Evolutionary conservation across 768 basidiomycete genomes (phyloP).

Genomic region (Termitomyces sp.): DNA sequence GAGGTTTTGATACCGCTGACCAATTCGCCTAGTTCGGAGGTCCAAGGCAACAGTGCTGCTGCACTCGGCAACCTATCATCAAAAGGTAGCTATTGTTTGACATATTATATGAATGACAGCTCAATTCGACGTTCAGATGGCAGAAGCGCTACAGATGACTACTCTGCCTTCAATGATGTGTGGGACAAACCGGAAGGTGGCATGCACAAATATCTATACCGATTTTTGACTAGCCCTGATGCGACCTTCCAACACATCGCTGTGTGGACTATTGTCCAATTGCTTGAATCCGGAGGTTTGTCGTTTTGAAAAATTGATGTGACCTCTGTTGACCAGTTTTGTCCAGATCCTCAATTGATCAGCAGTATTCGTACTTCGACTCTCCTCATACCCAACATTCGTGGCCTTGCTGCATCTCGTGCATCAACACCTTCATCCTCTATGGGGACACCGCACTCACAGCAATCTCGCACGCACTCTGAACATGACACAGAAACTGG

Average conservation of each 20-base stretch:
- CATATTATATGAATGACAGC: not conserved
- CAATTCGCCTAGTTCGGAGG: constrained; percentile 93
- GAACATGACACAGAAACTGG: constrained; percentile 81
- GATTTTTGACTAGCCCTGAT: constrained; percentile 90
- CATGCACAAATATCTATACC: constrained; percentile 90
- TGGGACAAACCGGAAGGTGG: constrained; percentile 99
- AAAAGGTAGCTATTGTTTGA: constrained; percentile 55
- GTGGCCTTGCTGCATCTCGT: constrained; percentile 70
- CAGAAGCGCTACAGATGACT: constrained; percentile 76
- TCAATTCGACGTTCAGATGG: constrained; percentile 49
- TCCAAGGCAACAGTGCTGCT: constrained; percentile 97
- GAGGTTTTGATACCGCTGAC: constrained; percentile 97
- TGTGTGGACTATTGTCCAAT: constrained; percentile 98
- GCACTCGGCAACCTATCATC: constrained; percentile 97
- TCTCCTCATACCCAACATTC: constrained; percentile 81
- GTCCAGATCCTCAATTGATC: constrained; percentile 77
- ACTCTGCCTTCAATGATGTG: constrained; percentile 94
- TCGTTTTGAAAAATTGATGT: not conserved
- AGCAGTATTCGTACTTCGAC: constrained; percentile 85
- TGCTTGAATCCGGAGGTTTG: constrained; percentile 90
- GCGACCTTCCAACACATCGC: constrained; percentile 99
- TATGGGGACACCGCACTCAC: constrained; percentile 67
- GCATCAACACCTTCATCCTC: constrained; percentile 69
- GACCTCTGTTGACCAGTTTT: not conserved
- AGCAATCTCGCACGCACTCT: constrained; percentile 63